phyloP scores from a whole-genome alignment of 176 grass and related monocot species.

The Thalia dealbata region DNA sequence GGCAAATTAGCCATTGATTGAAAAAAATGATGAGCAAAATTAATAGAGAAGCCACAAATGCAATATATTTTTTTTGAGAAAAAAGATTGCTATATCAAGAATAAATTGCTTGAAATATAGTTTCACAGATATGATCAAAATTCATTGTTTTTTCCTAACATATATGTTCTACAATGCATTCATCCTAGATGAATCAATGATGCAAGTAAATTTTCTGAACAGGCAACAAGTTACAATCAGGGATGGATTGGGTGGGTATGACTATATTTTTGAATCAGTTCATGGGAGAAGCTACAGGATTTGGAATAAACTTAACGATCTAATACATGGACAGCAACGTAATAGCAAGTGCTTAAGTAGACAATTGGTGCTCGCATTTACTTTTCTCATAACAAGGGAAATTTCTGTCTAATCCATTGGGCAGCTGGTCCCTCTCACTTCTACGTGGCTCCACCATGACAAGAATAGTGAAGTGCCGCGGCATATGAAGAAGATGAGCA shows the following conservation, averaged over 20 bases:
- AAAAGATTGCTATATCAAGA: too few species aligned
- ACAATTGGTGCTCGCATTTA: neutral
- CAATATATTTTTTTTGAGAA: too few species aligned
- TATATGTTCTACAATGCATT: too few species aligned
- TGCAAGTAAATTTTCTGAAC: too few species aligned
- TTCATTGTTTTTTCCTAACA: too few species aligned
- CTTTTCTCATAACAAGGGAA: neutral
- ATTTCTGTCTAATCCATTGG: neutral
- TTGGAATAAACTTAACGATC: neutral
- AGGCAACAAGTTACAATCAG: neutral
- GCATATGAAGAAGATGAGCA: neutral
- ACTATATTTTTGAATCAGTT: neutral
- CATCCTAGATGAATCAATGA: too few species aligned
- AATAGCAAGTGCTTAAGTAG: too few species aligned
- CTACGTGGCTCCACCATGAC: too few species aligned
- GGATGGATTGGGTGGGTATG: neutral
- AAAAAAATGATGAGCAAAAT: neutral
- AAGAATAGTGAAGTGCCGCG: neutral
- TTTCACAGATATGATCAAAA: too few species aligned
- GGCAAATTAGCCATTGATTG: neutral
- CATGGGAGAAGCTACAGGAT: neutral
- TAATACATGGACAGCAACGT: too few species aligned
- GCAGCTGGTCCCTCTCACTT: neutral
- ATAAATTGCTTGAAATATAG: too few species aligned
- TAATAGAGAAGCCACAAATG: neutral